phyloP scores from a whole-genome alignment of 352 stramenopile genomes.

The Chrysophaeum taylorii region DNA sequence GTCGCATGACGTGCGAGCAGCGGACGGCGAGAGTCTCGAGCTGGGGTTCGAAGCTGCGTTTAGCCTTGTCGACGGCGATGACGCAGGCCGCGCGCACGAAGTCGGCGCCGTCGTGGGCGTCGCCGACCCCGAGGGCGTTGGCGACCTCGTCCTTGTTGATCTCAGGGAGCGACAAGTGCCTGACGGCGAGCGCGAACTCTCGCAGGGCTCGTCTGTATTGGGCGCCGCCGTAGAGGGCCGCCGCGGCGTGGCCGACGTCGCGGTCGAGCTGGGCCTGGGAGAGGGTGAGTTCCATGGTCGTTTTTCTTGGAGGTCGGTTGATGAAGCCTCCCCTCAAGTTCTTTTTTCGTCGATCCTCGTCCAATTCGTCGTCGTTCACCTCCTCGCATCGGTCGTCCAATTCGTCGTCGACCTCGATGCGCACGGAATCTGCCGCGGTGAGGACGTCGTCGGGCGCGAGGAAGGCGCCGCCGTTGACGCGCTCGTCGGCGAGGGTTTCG shows the following conservation, averaged over 20 bases:
- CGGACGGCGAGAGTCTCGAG: conserved; percentile 47
- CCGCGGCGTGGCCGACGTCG: conserved; percentile 52
- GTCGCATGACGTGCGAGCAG: conserved; percentile 56
- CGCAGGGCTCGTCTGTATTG: conserved; percentile 60
- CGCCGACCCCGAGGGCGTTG: conserved; percentile 58
- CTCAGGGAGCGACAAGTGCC: conserved; percentile 48
- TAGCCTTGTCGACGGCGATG: conserved; percentile 63
- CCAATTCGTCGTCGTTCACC: background rate
- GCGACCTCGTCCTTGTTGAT: conserved; percentile 65
- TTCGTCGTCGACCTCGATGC: background rate
- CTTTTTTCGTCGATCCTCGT: background rate
- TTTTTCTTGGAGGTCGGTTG: too few relatives aligned
- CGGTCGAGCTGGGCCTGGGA: conserved; percentile 41
- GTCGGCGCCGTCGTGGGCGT: conserved; percentile 64
- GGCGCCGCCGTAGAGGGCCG: conserved; percentile 56
- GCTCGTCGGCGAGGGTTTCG: conserved; percentile 56
- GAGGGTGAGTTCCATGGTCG: conserved; percentile 9
- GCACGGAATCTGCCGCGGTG: too few relatives aligned
- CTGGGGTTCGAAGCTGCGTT: conserved; percentile 52
- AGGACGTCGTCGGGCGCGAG: background rate
- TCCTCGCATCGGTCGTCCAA: conserved; percentile 10
- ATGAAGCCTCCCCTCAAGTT: too few relatives aligned
- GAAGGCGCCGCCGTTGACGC: conserved; percentile 50
- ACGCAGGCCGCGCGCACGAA: conserved; percentile 61
- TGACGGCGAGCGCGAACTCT: conserved; percentile 58